Percentiles rank a stretch among this genome's conserved stretches.
These are phyloP conservation scores for Talaromyces sp. DNA, from an alignment of 2,329 filamentous ascomycete genomes.

Conservation along the genomic window DNA sequence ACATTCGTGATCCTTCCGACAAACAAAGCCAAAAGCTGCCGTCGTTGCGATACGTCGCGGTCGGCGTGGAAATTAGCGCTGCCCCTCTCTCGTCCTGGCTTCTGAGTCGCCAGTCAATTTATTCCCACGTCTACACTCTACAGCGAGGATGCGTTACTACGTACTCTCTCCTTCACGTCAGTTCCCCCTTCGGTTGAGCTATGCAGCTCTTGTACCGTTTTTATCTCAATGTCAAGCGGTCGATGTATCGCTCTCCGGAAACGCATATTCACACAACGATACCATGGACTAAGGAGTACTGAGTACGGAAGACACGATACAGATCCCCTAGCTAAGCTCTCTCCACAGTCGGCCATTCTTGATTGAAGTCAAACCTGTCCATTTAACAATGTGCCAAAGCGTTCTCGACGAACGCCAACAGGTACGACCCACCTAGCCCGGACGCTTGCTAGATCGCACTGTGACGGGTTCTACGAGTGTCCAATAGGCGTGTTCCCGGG, in stretches of 20 bases:
- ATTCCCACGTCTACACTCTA: neutral
- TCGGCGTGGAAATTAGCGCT: slow-evolving; percentile 10
- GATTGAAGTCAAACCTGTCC: slow-evolving; percentile 31
- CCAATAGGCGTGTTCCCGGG: slow-evolving; percentile 21
- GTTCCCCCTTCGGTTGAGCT: neutral
- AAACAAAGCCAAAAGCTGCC: neutral
- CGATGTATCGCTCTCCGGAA: neutral
- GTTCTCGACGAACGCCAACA: slow-evolving; percentile 27
- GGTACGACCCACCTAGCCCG: slow-evolving; percentile 23
- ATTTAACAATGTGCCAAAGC: slow-evolving; percentile 20
- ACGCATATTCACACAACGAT: neutral
- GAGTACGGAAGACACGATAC: neutral
- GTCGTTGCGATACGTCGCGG: neutral
- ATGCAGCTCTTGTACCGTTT: neutral
- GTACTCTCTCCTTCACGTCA: neutral
- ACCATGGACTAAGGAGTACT: neutral
- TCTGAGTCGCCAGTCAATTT: neutral
- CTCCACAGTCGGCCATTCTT: neutral
- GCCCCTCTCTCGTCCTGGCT: neutral
- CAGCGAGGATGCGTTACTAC: too few relatives aligned
- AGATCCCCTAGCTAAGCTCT: neutral
- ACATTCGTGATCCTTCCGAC: neutral
- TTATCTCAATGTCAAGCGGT: neutral
- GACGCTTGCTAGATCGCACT: slow-evolving; percentile 20
- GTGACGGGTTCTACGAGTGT: slow-evolving; percentile 20